Conservation (phyloP, 345 rosid species). For the Eucalyptus caleyi region DNA sequence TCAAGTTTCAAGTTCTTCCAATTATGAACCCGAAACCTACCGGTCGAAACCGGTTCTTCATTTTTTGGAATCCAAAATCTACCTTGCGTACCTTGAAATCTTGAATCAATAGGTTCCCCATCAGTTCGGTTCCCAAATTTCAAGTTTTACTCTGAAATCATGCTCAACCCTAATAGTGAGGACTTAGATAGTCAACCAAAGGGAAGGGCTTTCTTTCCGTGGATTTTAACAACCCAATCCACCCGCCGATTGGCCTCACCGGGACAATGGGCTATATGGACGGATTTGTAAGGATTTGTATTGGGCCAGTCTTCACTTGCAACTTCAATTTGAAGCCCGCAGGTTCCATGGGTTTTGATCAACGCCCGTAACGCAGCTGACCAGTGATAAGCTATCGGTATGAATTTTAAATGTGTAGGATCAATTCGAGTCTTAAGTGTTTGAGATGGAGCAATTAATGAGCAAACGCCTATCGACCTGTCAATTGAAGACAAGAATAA, state of each 20-base stretch:
- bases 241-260: too few relatives aligned
- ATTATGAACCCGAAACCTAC: too few relatives aligned
- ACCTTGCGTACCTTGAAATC: too few relatives aligned
- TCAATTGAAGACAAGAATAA: not conserved
- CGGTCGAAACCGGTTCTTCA: fast-evolving
- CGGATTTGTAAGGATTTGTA: not conserved
- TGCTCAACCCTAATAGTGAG: too few relatives aligned
- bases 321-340: not conserved
- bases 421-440: not conserved
- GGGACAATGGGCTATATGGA: not conserved
- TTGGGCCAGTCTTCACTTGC: not conserved
- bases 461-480: not conserved
- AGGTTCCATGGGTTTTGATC: not conserved
- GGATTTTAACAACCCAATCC: too few relatives aligned
- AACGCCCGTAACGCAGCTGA: not conserved
- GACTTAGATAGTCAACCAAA: too few relatives aligned
- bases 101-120: too few relatives aligned
- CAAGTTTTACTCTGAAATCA: too few relatives aligned
- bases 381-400: not conserved
- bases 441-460: not conserved
- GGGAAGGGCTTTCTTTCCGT: too few relatives aligned
- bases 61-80: too few relatives aligned
- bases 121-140: fast-evolving
- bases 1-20: too few relatives aligned
- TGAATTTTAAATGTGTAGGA: not conserved